Conservation (phyloP, 2,329 filamentous ascomycete genomes). For the Leptographium lundbergii region DNA sequence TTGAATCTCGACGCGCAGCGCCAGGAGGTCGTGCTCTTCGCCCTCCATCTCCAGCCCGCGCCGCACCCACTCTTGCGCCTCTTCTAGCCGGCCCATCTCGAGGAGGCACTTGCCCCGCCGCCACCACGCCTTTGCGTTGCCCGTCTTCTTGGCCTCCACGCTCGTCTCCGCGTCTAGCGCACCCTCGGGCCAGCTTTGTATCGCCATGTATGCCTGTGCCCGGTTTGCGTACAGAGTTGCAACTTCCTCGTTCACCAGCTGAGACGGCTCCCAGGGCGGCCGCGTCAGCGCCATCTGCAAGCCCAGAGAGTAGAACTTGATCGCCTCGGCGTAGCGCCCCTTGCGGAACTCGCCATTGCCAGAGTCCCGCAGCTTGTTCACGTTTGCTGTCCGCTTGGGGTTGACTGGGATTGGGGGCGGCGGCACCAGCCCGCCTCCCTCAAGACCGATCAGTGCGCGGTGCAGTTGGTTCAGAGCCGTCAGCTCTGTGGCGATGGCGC, state of each 20-base stretch:
- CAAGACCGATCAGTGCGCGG: constrained; percentile 50
- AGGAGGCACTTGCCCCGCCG: constrained; percentile 68
- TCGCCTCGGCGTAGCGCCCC: constrained; percentile 58
- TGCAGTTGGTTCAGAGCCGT: constrained; percentile 67
- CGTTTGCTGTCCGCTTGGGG: constrained; percentile 77
- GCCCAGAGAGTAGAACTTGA: constrained; percentile 72
- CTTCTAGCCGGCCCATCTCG: constrained; percentile 81
- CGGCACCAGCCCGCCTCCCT: constrained; percentile 52
- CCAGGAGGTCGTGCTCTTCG: constrained; percentile 49
- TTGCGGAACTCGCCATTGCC: constrained; percentile 79
- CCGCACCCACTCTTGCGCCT: constrained; percentile 69
- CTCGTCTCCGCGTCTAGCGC: constrained; percentile 79
- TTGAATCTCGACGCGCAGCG: constrained; percentile 51
- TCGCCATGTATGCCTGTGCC: constrained; percentile 78
- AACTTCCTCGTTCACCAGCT: constrained; percentile 75
- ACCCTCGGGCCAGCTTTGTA: constrained; percentile 72
- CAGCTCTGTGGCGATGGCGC: constrained; percentile 51
- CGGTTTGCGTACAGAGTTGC: constrained; percentile 71
- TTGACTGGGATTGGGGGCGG: constrained; percentile 84
- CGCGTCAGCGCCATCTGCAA: constrained; percentile 77
- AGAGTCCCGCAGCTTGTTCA: constrained; percentile 80
- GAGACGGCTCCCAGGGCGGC: constrained; percentile 78
- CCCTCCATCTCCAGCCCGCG: constrained; percentile 74
- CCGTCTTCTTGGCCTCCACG: constrained; percentile 73
- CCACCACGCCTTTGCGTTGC: constrained; percentile 94